Base-by-base conservation (phyloP, 768 basidiomycete species). In the Hypholoma sublateritium region DNA sequence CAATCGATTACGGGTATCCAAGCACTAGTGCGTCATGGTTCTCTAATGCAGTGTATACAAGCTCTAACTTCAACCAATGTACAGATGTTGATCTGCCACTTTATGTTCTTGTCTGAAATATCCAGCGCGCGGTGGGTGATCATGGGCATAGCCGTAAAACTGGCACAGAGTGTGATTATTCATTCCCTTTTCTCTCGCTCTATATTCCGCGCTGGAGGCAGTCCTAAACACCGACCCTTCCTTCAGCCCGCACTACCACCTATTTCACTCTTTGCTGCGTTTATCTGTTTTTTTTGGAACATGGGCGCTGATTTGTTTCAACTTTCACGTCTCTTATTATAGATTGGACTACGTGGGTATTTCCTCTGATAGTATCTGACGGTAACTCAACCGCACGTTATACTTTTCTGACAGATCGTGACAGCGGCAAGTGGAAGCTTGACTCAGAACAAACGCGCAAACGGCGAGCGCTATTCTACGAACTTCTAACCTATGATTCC, bases 111-210 rank as follows among this genome's bases (percentile, higher is more conserved):
- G 52, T 70, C 74, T 17, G 78, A 80, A 60, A 77, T 78, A 67
- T 83, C 83, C 50, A 80, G 80, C 22, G 81, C 85, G 24, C 75
- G 86, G 59, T 89, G 87, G 87, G 80, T 84, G 24, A 70, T 85
- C 50, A 87, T 88, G 85, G 87, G 87, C 46, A 76, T 89, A 28
- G 80, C 83, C 19, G 84, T 87, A 24, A 89, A 89, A 69, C 69
- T 88, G 61, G 84, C 86, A 51, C 85, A 86, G 65, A 85, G 85
- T 71, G 87, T 88, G 47, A 72, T 77, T 75, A 44, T 21, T 50
- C 19, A 45, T 49, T 35, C 19, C n/a, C 46, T 35, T 37, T 22
- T 44, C 17, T 13, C 28, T 53, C 28, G 28, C 28, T 32, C 9
- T 5, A 9, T 32, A 9, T 32, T 32, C n/a, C 28, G 43, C 43